Evolutionary conservation across 768 basidiomycete species (phyloP).

Genomic region (Suillus brevipes): DNA sequence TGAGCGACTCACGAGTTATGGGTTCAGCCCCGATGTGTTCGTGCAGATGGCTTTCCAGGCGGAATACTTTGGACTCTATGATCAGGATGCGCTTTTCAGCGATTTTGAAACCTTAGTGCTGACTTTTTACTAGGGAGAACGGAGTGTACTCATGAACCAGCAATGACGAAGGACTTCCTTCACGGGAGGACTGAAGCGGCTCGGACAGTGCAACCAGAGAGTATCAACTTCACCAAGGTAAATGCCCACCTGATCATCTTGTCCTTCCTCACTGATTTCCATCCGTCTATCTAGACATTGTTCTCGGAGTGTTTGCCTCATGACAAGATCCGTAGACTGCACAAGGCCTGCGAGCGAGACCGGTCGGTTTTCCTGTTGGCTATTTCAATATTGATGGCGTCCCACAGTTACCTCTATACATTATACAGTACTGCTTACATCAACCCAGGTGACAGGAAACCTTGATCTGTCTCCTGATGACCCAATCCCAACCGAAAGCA

Average conservation of each 20-base stretch:
- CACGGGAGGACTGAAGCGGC: slow-evolving; percentile 97
- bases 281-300: slow-evolving; percentile 55
- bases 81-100: slow-evolving; percentile 34
- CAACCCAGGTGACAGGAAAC: slow-evolving; percentile 65
- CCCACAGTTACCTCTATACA: slow-evolving; percentile 82
- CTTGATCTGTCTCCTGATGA: slow-evolving; percentile 35
- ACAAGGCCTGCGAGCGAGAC: slow-evolving; percentile 85
- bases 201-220: slow-evolving; percentile 84
- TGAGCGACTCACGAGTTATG: slow-evolving; percentile 93
- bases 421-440: slow-evolving; percentile 89
- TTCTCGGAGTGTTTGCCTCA: slow-evolving; percentile 73
- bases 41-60: slow-evolving; percentile 99
- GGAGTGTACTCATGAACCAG: slow-evolving; percentile 96
- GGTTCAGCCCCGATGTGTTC: slow-evolving; percentile 96
- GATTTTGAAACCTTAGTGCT: neutral
- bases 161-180: slow-evolving; percentile 95
- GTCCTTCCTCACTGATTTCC: neutral
- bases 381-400: neutral
- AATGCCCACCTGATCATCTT: slow-evolving; percentile 10
- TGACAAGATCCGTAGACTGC: slow-evolving; percentile 73
- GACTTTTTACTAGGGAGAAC: slow-evolving; percentile 55
- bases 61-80: slow-evolving; percentile 91
- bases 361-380: slow-evolving; percentile 42
- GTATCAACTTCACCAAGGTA: slow-evolving; percentile 84
- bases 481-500: slow-evolving; percentile 31